These are phyloP conservation scores for Debaryomycetaceae sp. DNA, from an alignment of 1,139 yeast species.

Conservation along the genomic window DNA sequence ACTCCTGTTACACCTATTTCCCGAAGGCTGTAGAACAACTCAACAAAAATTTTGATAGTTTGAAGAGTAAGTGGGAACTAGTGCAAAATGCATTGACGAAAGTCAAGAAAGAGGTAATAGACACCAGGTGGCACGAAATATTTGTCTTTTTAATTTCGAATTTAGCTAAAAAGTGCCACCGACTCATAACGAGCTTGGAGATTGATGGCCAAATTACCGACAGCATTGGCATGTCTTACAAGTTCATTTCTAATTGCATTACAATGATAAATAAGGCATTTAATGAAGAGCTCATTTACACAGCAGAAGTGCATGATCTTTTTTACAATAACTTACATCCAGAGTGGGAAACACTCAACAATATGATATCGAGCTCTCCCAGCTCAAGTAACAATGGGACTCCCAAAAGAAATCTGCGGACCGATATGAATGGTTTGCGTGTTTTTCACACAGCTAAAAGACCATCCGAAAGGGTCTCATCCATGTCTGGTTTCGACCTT, in stretches of 20 bases:
- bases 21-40: slow-evolving; percentile 36
- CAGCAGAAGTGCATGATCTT: slow-evolving; percentile 13
- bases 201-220: slow-evolving; percentile 9
- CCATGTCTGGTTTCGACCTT: slow-evolving; percentile 34
- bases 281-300: slow-evolving; percentile 21
- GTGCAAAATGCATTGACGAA: slow-evolving; percentile 36
- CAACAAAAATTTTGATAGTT: slow-evolving; percentile 33
- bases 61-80: slow-evolving; percentile 39
- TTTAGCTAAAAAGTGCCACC: slow-evolving; percentile 25
- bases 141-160: slow-evolving; percentile 44
- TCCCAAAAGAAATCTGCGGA: neutral
- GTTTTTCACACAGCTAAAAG: neutral
- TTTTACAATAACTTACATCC: slow-evolving; percentile 28
- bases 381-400: neutral
- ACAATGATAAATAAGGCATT: slow-evolving; percentile 32
- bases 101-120: slow-evolving; percentile 47
- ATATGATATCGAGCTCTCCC: slow-evolving; percentile 10
- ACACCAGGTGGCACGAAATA: slow-evolving; percentile 54
- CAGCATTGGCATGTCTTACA: slow-evolving; percentile 22
- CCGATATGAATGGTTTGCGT: slow-evolving; percentile 11
- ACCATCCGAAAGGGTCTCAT: neutral
- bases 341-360: slow-evolving; percentile 32
- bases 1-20: slow-evolving; percentile 19
- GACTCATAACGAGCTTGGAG: slow-evolving; percentile 23
- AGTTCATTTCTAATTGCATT: slow-evolving; percentile 33